A percentile compares a stretch with the other conserved stretches of the same genome.
These are phyloP conservation scores for Podospora comata DNA, from an alignment of 495 filamentous ascomycete genomes.

Conservation along the genomic window DNA sequence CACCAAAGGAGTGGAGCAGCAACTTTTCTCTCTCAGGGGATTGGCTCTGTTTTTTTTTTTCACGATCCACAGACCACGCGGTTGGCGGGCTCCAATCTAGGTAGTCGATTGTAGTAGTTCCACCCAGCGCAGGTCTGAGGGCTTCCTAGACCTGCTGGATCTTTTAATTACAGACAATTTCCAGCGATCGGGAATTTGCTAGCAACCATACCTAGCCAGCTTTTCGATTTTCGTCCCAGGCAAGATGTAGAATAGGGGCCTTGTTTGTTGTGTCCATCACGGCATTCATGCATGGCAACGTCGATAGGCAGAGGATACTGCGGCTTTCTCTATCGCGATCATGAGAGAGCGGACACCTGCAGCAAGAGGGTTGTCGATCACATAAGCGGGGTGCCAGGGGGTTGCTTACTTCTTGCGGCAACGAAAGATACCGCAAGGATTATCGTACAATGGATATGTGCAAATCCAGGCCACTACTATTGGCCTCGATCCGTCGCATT, in stretches of 20 bases:
- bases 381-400: slow-evolving; percentile 1
- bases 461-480: not conserved
- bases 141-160: slow-evolving; percentile 3
- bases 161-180: slow-evolving; percentile 4
- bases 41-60: not conserved
- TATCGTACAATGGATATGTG: not conserved
- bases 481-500: too few relatives aligned
- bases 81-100: not conserved
- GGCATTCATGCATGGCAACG: not conserved
- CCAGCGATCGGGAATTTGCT: not conserved
- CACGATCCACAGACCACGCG: slow-evolving; percentile 8
- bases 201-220: not conserved
- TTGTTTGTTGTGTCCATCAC: not conserved
- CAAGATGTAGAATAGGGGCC: not conserved
- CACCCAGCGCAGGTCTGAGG: not conserved
- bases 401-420: not conserved
- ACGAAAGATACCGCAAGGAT: not conserved
- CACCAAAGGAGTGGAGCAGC: not conserved
- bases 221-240: not conserved
- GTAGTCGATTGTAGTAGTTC: not conserved
- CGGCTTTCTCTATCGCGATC: slow-evolving; percentile 6
- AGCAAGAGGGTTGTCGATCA: not conserved
- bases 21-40: not conserved
- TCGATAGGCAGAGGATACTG: not conserved
- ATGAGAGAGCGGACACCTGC: not conserved